These are phyloP conservation scores for Deinandra increscens DNA, from an alignment of 129 eudicot species.

Conservation along the genomic window DNA sequence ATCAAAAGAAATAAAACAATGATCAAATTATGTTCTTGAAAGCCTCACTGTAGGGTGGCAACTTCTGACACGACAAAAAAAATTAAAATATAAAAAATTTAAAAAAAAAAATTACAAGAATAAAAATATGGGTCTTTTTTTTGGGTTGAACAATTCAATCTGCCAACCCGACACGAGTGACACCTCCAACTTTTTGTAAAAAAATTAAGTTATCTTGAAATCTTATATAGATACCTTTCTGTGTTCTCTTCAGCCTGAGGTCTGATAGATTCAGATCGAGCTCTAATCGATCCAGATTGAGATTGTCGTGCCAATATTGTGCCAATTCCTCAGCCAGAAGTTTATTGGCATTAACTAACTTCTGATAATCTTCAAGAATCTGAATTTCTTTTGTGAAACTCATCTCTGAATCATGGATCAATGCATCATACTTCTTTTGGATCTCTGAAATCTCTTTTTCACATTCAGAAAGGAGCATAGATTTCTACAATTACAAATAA, in stretches of 20 bases:
- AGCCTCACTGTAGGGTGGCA: no score
- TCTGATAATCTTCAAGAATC: constrained; percentile 29
- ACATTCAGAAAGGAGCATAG: constrained; percentile 33
- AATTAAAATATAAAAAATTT: no score
- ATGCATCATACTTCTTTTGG: constrained; percentile 38
- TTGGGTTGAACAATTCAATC: no score
- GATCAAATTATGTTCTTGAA: neutral
- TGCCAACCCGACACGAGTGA: no score
- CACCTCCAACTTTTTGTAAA: no score
- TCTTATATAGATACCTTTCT: constrained; percentile 33
- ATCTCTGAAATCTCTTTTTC: constrained; percentile 41
- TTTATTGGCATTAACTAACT: constrained; percentile 25
- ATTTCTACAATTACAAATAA: constrained; percentile 33
- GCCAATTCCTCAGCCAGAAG: constrained; percentile 41
- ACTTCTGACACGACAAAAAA: no score
- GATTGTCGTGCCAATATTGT: neutral
- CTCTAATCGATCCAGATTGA: neutral
- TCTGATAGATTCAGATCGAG: no score
- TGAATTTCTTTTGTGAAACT: constrained; percentile 22
- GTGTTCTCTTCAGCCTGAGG: neutral
- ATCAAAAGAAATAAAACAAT: constrained; percentile 15
- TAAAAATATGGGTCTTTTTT: no score
- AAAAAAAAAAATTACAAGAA: no score
- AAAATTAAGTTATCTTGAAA: neutral
- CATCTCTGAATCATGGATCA: constrained; percentile 37